Conservation (phyloP, 129 eudicot species). For the Tagetes erecta region DNA sequence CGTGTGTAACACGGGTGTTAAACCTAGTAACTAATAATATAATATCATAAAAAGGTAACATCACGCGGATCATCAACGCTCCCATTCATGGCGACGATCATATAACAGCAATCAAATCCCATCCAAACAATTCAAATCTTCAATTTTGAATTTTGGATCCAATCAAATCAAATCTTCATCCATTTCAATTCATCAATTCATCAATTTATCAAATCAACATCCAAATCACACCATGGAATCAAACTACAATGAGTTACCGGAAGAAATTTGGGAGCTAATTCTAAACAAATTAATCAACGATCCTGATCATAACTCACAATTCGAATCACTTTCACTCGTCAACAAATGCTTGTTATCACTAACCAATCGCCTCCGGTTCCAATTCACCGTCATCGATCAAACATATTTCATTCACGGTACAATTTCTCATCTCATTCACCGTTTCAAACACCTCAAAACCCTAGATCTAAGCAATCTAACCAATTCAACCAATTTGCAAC, state of each 20-base stretch:
- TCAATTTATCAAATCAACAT: background rate
- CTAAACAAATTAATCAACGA: slow-evolving; percentile 29
- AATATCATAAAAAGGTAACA: too few species aligned
- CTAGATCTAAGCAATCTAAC: slow-evolving; percentile 37
- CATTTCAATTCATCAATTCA: background rate
- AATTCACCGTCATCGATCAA: slow-evolving; percentile 32
- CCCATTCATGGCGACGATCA: too few species aligned
- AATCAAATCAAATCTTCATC: background rate
- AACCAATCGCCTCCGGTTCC: slow-evolving; percentile 45
- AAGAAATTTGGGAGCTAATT: slow-evolving; percentile 51
- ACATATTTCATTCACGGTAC: slow-evolving; percentile 39
- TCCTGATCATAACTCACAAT: slow-evolving; percentile 46
- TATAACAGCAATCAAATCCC: too few species aligned
- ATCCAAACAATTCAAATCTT: background rate
- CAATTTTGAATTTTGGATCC: background rate
- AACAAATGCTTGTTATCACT: slow-evolving; percentile 44
- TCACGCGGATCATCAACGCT: too few species aligned
- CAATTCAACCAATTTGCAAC: background rate
- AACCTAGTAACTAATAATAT: too few species aligned
- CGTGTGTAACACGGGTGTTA: too few species aligned
- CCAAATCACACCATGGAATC: slow-evolving; percentile 21
- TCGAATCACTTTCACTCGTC: slow-evolving; percentile 46
- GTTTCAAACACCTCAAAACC: slow-evolving; percentile 47
- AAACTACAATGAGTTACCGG: slow-evolving; percentile 39
- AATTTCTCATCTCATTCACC: slow-evolving; percentile 33